phyloP scores from a whole-genome alignment of 2,329 filamentous ascomycete species.

The Graphilbum sp. region DNA sequence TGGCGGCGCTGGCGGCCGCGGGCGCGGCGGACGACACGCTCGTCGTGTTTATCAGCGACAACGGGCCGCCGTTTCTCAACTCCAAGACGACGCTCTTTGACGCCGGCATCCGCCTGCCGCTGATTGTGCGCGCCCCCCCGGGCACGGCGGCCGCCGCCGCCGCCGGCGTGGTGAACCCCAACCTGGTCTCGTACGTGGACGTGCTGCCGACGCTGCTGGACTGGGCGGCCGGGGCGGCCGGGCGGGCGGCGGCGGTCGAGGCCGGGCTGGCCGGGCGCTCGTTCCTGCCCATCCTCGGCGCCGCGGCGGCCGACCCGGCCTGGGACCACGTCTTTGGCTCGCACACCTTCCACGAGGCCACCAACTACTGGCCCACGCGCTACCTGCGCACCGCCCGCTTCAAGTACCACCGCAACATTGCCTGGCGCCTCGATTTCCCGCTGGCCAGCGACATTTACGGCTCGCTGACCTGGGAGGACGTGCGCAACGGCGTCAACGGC shows the following conservation, averaged over 20 bases:
- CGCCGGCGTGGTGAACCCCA: slow-evolving; percentile 19
- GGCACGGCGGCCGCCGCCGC: slow-evolving; percentile 17
- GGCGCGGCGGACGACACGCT: slow-evolving; percentile 21
- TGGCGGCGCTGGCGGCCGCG: slow-evolving; percentile 16
- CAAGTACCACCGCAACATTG: slow-evolving; percentile 34
- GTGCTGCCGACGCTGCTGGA: slow-evolving; percentile 28
- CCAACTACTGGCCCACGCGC: slow-evolving; percentile 33
- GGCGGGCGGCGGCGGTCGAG: background rate
- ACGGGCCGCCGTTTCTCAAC: slow-evolving; percentile 32
- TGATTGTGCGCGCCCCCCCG: too few species aligned
- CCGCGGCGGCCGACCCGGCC: slow-evolving; percentile 6
- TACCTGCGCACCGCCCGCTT: slow-evolving; percentile 23
- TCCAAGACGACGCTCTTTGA: slow-evolving; percentile 34
- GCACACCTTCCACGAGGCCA: slow-evolving; percentile 33
- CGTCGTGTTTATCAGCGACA: slow-evolving; percentile 30
- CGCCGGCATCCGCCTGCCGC: slow-evolving; percentile 25
- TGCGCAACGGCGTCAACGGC: slow-evolving; percentile 24
- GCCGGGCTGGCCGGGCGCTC: slow-evolving; percentile 17
- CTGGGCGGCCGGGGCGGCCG: slow-evolving; percentile 15
- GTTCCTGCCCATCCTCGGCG: slow-evolving; percentile 19
- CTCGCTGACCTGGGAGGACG: slow-evolving; percentile 24
- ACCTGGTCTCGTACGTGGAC: slow-evolving; percentile 28
- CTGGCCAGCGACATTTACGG: slow-evolving; percentile 29
- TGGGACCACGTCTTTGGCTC: slow-evolving; percentile 28
- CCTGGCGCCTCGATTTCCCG: slow-evolving; percentile 31